phyloP scores from a whole-genome alignment of 2,329 filamentous ascomycete genomes.

The Fusarium nisikadoi region DNA sequence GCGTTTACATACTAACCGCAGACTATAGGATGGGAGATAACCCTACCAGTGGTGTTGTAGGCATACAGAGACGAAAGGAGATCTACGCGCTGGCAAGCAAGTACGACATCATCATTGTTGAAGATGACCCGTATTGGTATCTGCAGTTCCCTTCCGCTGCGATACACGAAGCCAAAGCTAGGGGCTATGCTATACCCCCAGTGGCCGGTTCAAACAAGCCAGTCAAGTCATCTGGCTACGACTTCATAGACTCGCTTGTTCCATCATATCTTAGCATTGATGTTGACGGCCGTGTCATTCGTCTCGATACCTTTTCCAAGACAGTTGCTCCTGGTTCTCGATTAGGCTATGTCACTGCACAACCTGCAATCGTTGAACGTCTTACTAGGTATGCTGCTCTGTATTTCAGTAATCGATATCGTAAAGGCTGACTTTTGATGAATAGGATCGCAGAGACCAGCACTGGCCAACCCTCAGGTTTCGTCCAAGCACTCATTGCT shows the following conservation, averaged over 20 bases:
- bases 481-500: constrained; percentile 85
- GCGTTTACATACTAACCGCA: neutral
- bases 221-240: constrained; percentile 68
- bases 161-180: constrained; percentile 60
- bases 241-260: constrained; percentile 83
- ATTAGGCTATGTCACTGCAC: constrained; percentile 89
- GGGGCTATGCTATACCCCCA: constrained; percentile 49
- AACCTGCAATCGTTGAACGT: constrained; percentile 81
- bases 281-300: constrained; percentile 85
- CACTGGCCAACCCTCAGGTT: constrained; percentile 88
- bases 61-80: constrained; percentile 77
- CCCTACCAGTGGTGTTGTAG: constrained; percentile 81
- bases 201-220: constrained; percentile 46
- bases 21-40: constrained; percentile 73
- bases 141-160: constrained; percentile 84
- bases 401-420: neutral
- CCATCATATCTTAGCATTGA: constrained; percentile 87
- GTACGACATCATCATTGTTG: constrained; percentile 90
- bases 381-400: constrained; percentile 54
- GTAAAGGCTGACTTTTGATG: constrained; percentile 8
- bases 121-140: constrained; percentile 97
- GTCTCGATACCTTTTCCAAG: constrained; percentile 94
- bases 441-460: constrained; percentile 77
- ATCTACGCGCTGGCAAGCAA: constrained; percentile 83
- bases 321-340: constrained; percentile 90